Percentiles rank a stretch among this genome's conserved stretches.
Evolutionary conservation across 2,329 filamentous ascomycete species (phyloP).

Genomic region (Spiromastix sp.): DNA sequence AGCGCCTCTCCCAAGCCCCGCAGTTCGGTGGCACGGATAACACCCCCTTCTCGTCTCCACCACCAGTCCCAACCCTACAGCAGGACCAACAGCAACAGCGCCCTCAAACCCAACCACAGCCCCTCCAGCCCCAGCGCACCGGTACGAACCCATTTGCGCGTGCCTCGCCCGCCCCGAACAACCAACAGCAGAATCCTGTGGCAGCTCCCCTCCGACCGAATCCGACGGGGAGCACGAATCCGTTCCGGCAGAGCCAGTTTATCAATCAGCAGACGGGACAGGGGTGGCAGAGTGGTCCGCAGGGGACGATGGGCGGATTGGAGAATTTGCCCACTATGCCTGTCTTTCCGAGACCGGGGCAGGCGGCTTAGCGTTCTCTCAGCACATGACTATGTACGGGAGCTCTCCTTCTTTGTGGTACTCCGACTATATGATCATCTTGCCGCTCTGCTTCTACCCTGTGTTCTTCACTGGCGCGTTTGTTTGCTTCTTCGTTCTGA

Average conservation of each 20-base stretch:
- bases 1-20: conserved; percentile 36
- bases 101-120: conserved; percentile 24
- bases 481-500: background rate
- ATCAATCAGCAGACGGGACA: conserved; percentile 80
- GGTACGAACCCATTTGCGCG: conserved; percentile 64
- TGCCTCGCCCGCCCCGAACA: conserved; percentile 30
- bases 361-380: conserved; percentile 17
- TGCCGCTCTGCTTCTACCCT: too few relatives aligned
- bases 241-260: conserved; percentile 84
- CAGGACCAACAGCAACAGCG: conserved; percentile 31
- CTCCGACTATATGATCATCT: too few relatives aligned
- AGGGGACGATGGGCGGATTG: conserved; percentile 64
- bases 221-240: conserved; percentile 82
- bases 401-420: too few relatives aligned
- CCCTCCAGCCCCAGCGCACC: conserved; percentile 49
- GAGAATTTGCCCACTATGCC: conserved; percentile 70
- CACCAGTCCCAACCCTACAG: conserved; percentile 37
- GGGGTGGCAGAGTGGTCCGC: conserved; percentile 74
- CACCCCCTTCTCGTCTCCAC: conserved; percentile 27
- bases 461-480: background rate
- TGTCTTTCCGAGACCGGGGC: conserved; percentile 73
- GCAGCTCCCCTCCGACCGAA: conserved; percentile 54
- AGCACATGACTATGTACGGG: too few relatives aligned
- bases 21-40: conserved; percentile 18
- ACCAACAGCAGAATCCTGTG: conserved; percentile 26